Evolutionary conservation across 2,329 filamentous ascomycete genomes (phyloP).

Genomic region (Fusarium hainanense): DNA sequence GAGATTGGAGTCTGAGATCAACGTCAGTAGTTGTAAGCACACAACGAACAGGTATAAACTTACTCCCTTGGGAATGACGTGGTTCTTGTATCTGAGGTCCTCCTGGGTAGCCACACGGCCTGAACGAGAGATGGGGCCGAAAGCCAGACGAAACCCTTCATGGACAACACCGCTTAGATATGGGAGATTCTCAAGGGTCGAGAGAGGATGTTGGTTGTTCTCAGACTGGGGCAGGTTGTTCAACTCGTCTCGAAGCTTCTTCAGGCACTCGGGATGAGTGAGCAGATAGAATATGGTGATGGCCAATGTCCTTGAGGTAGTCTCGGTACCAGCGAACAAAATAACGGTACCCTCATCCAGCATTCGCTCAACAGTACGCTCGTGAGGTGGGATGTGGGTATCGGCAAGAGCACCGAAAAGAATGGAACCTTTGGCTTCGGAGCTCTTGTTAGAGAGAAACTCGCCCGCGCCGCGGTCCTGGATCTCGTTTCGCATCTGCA

Average conservation of each 20-base stretch:
- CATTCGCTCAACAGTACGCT: neutral
- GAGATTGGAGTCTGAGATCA: neutral
- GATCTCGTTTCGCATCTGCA: neutral
- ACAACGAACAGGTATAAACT: neutral
- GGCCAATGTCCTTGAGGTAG: neutral
- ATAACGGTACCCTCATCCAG: neutral
- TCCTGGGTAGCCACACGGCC: neutral
- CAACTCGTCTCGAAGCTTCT: neutral
- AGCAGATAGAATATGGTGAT: neutral
- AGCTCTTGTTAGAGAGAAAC: neutral
- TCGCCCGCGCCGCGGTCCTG: neutral
- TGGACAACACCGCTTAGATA: neutral
- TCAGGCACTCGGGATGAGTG: neutral
- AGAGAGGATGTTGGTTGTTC: neutral
- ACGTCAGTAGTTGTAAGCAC: neutral
- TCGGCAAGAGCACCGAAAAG: neutral
- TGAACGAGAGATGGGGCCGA: neutral
- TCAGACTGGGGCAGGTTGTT: neutral
- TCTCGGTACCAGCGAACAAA: neutral
- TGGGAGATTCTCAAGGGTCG: neutral
- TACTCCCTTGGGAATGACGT: neutral
- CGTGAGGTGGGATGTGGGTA: neutral
- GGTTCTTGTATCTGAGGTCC: neutral
- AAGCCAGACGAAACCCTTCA: neutral
- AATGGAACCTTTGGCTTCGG: neutral